Evolutionary conservation across 2,329 filamentous ascomycete species (phyloP).

Genomic region (Neofusicoccum parvum): DNA sequence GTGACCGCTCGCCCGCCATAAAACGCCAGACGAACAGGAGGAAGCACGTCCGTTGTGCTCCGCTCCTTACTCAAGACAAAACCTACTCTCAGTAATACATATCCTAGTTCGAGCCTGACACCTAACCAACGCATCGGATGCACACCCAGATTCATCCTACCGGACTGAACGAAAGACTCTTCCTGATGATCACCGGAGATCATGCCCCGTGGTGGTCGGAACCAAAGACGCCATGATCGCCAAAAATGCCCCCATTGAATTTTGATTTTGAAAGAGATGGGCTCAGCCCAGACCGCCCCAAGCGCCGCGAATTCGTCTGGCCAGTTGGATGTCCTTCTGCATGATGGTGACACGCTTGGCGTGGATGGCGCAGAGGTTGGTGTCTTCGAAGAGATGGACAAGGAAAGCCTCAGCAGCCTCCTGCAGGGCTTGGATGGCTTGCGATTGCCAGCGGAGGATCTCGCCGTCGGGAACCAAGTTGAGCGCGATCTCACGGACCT

Average conservation of each 20-base stretch:
- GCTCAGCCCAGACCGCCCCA: constrained; percentile 43
- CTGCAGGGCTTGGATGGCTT: constrained; percentile 94
- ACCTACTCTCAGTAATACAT: not conserved
- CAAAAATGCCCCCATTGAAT: not conserved
- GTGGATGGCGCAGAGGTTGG: constrained; percentile 97
- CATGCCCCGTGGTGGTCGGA: not conserved
- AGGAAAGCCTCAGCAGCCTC: constrained; percentile 99
- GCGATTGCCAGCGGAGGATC: constrained; percentile 95
- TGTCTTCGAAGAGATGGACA: constrained; percentile 97
- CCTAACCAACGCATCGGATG: not conserved
- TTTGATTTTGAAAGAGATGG: not conserved
- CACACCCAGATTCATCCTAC: no score
- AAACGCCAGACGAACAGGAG: not conserved
- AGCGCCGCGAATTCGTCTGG: constrained; percentile 87
- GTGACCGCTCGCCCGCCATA: not conserved
- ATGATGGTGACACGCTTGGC: constrained; percentile 99
- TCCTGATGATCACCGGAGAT: not conserved
- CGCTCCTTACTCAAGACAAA: not conserved
- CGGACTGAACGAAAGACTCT: not conserved
- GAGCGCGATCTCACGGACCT: constrained; percentile 78
- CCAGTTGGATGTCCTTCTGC: constrained; percentile 95
- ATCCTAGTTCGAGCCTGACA: not conserved
- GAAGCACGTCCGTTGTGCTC: not conserved
- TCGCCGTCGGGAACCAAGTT: constrained; percentile 77
- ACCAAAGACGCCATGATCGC: not conserved